Evolutionary conservation across 2,329 filamentous ascomycete species (phyloP), one percentile per base, ranked within the genome.

Genomic region (Neospermospora avenae): DNA sequence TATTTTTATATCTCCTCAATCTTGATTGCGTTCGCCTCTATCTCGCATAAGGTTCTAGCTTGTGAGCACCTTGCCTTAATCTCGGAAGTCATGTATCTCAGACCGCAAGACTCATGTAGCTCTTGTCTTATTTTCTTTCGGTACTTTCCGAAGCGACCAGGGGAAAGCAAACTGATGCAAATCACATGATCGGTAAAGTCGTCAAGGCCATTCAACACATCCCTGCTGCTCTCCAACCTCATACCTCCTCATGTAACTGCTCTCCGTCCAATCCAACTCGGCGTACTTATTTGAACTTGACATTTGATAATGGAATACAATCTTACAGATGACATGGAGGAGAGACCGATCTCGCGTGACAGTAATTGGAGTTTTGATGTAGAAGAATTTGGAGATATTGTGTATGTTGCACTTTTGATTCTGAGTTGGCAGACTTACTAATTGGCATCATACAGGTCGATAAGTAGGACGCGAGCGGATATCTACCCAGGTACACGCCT

Each of bases 341-440:
- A 64, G 16, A 54, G 58, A 41, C 55, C 55, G 20, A 41, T 51
- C 3, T 62, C 62, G 20, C 22, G 52, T 34, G 53, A 55, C 8
- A 64, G 62, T 44, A 37, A 42, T 45, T 61, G 55, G 44, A 62
- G 59, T n/a, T 34, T 62, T 5, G 62, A 61, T 35, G 55, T 65
- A 28, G 65, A 62, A 18, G 67, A 68, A 28, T 57, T 67, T 28
- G 64, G 45, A 37, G 55, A 57, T 57, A 44, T 39, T 35, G 55
- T 57, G 55, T 57, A 57, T 20, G 34, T 35, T n/a, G 31, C 10
- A 34, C 31, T 39, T 24, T n/a, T n/a, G 5, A 20, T 42, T 6
- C 7, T 22, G 7, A 11, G 11, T 42, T 22, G 6, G 4, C 2
- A 1, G 22, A 4, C 13, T 39, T 31, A 31, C 44, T 57, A 11